Base-by-base conservation (phyloP, 768 basidiomycete genomes). In the Lanmaoa pseudosensibilis region DNA sequence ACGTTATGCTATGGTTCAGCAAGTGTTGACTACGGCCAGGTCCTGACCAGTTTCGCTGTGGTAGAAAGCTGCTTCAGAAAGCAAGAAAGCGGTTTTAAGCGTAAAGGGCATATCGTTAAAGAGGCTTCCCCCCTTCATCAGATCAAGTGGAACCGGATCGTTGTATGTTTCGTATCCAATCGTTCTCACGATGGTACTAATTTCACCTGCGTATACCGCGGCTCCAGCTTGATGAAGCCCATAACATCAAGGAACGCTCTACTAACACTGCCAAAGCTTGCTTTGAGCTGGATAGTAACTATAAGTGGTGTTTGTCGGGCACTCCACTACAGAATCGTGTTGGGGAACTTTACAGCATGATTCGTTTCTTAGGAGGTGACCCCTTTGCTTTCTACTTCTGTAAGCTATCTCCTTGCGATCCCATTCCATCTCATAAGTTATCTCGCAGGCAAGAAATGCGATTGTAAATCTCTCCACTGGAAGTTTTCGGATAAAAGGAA, bases 251-350 rank as follows among this genome's bases (percentile, higher is more conserved):
- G 67, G 96, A 98, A 68, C 85, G 96, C 4, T 75, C 85, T 4
- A 94, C 92, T 1, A 98, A 96, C 68, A 98, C 96, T 0, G 95
- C 96, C 2, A 98, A 96, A 72, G 95, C 94, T n/a, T 83, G 93
- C 0, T 99, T 99, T 69, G 90, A 94, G 53, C 78, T 99, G 12
- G 73, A 87, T 61, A 83, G 88, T 52, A 83, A 82, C 47, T 92
- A 83, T 62, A 85, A 84, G 57, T 99, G 97, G 97, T 99, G 97
- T 74, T 78, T 99, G 30, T 97, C 94, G 33, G 95, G 95, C 6
- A 98, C 96, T 7, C 96, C 96, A 0, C 77, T 99, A 10, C 96
- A 99, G 72, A 98, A 98, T 67, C 88, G 97, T 61, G 97, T 99
- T n/a, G 97, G 97, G 60, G 97, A 99, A 70, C 75, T 99, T 48